Evolutionary conservation across 129 eudicot species (phyloP).

Genomic region (Ambrosia artemisiifolia): DNA sequence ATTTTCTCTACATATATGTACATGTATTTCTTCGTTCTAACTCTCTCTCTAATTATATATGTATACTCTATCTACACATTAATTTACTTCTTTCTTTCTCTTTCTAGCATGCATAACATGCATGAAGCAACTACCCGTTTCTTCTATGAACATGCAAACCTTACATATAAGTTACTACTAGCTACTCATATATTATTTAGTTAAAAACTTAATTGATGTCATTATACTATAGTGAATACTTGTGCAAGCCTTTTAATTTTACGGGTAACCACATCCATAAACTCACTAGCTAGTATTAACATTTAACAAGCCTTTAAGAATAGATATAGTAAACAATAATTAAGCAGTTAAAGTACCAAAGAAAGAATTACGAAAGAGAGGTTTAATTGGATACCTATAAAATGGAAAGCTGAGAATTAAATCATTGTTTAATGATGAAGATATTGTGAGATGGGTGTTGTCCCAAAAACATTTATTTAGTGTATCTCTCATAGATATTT

Average conservation of each 20-base stretch:
- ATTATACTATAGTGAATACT: neutral
- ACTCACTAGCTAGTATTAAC: neutral
- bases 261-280: neutral
- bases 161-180: conserved; percentile 4
- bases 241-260: neutral
- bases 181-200: neutral
- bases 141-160: conserved; percentile 28
- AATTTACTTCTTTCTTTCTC: neutral
- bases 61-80: neutral
- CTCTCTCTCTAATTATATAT: neutral
- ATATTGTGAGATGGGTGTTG: conserved; percentile 11
- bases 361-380: no score
- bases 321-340: no score
- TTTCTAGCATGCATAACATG: conserved; percentile 23
- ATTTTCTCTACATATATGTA: neutral
- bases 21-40: neutral
- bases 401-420: neutral
- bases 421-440: neutral
- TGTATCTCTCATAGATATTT: conserved; percentile 15
- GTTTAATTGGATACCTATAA: neutral
- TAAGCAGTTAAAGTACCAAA: no score
- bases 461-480: conserved; percentile 1
- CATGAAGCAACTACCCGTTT: conserved; percentile 26
- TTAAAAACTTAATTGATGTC: neutral
- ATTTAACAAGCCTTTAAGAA: no score